Conservation (phyloP, 139 green algal species). For the Raphidocelis subcapitata region DNA sequence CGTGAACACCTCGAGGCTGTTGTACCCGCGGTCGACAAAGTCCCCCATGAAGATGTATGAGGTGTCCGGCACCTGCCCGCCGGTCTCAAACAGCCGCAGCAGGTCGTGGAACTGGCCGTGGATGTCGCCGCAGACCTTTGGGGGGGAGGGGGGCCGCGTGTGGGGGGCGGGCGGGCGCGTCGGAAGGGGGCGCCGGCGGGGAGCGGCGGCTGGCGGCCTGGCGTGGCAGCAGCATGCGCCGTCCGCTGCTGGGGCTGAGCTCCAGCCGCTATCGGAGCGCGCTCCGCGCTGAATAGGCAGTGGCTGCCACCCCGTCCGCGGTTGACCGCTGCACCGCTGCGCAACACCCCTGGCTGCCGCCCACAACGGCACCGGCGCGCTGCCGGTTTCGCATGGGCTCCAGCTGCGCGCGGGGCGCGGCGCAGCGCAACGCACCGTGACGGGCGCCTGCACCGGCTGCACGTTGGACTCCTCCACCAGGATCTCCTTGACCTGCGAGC, state of each 20-base stretch:
- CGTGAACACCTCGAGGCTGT: conserved; percentile 98
- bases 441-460: conserved; percentile 95
- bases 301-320: too few relatives aligned
- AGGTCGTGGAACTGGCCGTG: conserved; percentile 99
- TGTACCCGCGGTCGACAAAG: conserved; percentile 99
- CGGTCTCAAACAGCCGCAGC: conserved; percentile 96
- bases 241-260: too few relatives aligned
- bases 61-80: conserved; percentile 91
- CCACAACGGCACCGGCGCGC: too few relatives aligned
- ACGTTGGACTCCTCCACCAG: conserved; percentile 99
- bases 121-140: conserved; percentile 98
- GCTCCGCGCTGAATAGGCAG: too few relatives aligned
- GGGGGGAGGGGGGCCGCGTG: neutral
- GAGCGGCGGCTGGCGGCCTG: neutral
- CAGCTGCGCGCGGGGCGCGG: neutral
- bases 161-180: too few relatives aligned
- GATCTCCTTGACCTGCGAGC: conserved; percentile 97
- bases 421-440: conserved; percentile 73
- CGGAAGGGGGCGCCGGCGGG: neutral
- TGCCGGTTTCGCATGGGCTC: neutral
- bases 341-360: too few relatives aligned
- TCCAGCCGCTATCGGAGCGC: too few relatives aligned
- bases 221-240: too few relatives aligned
- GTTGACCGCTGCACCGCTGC: too few relatives aligned
- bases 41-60: conserved; percentile 99